Conservation (phyloP, 495 filamentous ascomycete species). For the Podospora bellae-mahoneyi region DNA sequence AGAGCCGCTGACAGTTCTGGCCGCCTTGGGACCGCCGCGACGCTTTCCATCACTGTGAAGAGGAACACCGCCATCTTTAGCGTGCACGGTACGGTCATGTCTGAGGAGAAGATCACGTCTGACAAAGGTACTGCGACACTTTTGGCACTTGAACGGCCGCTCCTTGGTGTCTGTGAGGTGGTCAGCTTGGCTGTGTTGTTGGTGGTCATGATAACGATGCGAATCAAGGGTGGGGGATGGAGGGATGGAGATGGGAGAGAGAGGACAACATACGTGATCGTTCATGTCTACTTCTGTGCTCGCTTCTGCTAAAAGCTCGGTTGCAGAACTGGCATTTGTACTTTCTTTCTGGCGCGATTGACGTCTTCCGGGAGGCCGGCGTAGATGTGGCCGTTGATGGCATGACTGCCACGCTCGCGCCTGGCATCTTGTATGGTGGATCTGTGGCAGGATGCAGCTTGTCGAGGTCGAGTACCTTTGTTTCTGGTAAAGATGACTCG, state of each 20-base stretch:
- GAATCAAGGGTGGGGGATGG: background rate
- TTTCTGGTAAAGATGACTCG: conserved; percentile 16
- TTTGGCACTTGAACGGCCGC: conserved; percentile 95
- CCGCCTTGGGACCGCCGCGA: conserved; percentile 65
- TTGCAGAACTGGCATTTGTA: conserved; percentile 99
- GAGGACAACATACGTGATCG: conserved; percentile 80
- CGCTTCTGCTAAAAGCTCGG: conserved; percentile 93
- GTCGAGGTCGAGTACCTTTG: conserved; percentile 20
- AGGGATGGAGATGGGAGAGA: conserved; percentile 5
- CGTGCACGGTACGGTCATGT: conserved; percentile 97
- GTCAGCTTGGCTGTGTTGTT: conserved; percentile 12
- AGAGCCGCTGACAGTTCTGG: conserved; percentile 62
- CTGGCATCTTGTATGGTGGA: conserved; percentile 53
- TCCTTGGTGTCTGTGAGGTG: conserved; percentile 83
- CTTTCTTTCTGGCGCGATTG: conserved; percentile 78
- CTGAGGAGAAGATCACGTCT: conserved; percentile 92
- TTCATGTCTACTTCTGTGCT: conserved; percentile 96
- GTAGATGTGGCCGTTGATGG: conserved; percentile 56
- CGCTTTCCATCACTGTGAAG: conserved; percentile 93
- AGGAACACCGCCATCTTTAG: conserved; percentile 95
- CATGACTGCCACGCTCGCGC: conserved; percentile 60
- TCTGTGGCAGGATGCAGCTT: background rate
- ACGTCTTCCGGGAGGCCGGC: conserved; percentile 58
- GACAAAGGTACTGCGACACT: conserved; percentile 98
- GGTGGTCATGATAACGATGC: too few relatives aligned